Percentiles rank a stretch among this genome's conserved stretches.
These are phyloP conservation scores for Trichoderma arundinaceum DNA, from an alignment of 2,329 filamentous ascomycete genomes.

Conservation along the genomic window DNA sequence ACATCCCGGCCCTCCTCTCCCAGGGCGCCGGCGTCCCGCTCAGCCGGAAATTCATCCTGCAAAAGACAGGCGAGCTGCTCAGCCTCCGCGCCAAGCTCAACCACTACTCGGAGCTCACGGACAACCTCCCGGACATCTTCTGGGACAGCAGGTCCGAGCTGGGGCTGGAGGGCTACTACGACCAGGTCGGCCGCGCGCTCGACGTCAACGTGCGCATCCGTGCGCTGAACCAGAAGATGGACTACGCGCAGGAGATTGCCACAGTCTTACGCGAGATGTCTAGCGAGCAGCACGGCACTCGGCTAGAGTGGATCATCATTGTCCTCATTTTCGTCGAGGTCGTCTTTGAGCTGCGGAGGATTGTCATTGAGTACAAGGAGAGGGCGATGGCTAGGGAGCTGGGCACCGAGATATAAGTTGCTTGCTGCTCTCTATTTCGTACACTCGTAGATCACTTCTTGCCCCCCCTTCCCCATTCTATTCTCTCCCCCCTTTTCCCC, in stretches of 20 bases:
- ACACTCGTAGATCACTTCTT: conserved; percentile 1
- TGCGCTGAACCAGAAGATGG: conserved; percentile 94
- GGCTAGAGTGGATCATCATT: conserved; percentile 96
- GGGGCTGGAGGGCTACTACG: conserved; percentile 91
- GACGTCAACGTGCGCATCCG: conserved; percentile 92
- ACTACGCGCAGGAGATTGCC: conserved; percentile 95
- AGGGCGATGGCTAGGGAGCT: conserved; percentile 42
- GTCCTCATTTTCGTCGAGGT: conserved; percentile 92
- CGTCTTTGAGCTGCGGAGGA: conserved; percentile 77
- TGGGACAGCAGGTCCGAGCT: conserved; percentile 93
- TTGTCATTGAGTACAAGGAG: conserved; percentile 66
- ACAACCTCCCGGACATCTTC: conserved; percentile 93
- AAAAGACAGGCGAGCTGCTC: conserved; percentile 91
- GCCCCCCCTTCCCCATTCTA: background rate
- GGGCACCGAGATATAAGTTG: conserved; percentile 11
- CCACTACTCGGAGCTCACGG: conserved; percentile 94
- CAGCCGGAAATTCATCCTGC: conserved; percentile 77
- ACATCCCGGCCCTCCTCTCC: conserved; percentile 79
- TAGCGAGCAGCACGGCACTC: conserved; percentile 86
- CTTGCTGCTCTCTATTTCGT: background rate
- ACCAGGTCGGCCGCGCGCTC: conserved; percentile 85
- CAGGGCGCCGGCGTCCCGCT: conserved; percentile 56
- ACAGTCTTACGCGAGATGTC: conserved; percentile 85
- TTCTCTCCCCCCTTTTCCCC: background rate
- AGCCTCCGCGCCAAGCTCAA: conserved; percentile 91